Evolutionary conservation across 768 basidiomycete genomes (phyloP), one percentile per base, ranked within the genome.

Genomic region (Xanthoconium stramineum): DNA sequence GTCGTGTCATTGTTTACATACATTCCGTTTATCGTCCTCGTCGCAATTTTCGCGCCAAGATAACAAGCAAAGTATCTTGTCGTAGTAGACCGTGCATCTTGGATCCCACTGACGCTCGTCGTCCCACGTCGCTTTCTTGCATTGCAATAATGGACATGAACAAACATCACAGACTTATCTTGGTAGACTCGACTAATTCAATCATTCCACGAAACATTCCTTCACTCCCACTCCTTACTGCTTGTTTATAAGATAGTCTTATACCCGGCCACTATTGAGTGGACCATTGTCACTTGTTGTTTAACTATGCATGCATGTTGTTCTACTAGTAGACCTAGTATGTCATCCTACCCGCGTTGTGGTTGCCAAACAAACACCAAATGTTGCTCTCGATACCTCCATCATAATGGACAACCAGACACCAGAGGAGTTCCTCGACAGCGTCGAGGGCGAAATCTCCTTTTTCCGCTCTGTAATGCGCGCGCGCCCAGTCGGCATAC

Each of bases 391-490:
- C 30, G 14, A 39, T 24, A 39, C 46, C 17, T 47, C 44, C 51
- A 42, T 47, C 37, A 36, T 47, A 33, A 70, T 69, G 68, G 69
- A 69, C 59, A 62, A 66, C 49, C 67, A 70, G 46, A 68, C 65
- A 7, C 65, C 68, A 30, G 54, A 61, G 14, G 70, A 68, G 33
- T 85, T 87, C 65, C 82, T 94, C 39, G 80, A 86, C 66, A 84
- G 82, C 8, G 81, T 91, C 51, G 83, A 86, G 62, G 92, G 92
- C 39, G 92, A 94, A 70, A 89, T 92, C 46, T 80, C 88, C 10
- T 88, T 94, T 72, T 93, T 94, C 68, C 83, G 88, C 48, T 87
- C 89, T 8, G 76, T 92, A 50, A 89, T 89, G 81, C 84, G 84
- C 44, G 82, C 89, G 17, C 80, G 92, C 52, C 92, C 92, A 0